Conservation (phyloP, 176 grass and related monocot species). For the Rhynchospora pubera region DNA sequence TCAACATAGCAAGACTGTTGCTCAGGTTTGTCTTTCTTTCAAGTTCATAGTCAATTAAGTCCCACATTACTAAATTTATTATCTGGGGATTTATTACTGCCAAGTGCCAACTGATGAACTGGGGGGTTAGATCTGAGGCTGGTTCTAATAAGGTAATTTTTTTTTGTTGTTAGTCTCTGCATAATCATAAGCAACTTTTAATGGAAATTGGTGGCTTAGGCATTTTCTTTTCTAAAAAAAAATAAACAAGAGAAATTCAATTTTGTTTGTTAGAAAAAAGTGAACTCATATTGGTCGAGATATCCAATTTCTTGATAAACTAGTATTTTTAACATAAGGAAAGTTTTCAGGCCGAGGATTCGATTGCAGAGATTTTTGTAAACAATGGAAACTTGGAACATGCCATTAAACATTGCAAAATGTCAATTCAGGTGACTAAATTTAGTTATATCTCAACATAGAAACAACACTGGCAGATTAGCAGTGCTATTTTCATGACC, state of each 20-base stretch:
- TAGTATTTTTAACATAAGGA: not conserved
- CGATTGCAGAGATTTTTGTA: constrained; percentile 52
- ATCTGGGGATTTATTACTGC: not conserved
- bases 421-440: constrained; percentile 57
- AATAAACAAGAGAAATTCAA: not conserved
- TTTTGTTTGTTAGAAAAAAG: not conserved
- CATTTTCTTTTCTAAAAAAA: not conserved
- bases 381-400: constrained; percentile 50
- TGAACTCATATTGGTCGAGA: not conserved
- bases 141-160: too few species aligned
- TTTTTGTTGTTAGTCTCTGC: too few species aligned
- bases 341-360: constrained; percentile 56
- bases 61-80: not conserved
- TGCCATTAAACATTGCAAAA: constrained; percentile 64
- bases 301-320: not conserved
- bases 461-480: not conserved
- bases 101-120: not conserved
- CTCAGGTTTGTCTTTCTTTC: constrained; percentile 46
- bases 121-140: not conserved
- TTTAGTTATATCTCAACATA: not conserved
- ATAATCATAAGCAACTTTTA: too few species aligned
- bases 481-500: not conserved
- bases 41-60: not conserved
- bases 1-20: constrained; percentile 73
- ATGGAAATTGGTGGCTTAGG: too few species aligned